Evolutionary conservation across 192 early-diverging fungal species (phyloP).

Genomic region (Kappamyces sp.): DNA sequence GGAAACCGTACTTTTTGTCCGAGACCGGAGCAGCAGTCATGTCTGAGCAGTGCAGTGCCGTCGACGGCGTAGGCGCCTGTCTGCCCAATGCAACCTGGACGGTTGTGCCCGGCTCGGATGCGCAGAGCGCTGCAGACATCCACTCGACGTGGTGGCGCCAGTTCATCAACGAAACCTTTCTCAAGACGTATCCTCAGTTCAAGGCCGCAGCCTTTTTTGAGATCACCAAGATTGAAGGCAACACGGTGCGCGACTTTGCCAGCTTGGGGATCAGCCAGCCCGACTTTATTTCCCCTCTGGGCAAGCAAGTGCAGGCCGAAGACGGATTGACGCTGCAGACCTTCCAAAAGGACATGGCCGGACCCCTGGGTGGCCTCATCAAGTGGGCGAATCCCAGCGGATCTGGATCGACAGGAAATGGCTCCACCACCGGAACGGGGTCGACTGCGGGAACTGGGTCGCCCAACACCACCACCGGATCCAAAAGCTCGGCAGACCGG

Average conservation of each 20-base stretch:
- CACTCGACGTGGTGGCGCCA: conserved; percentile 43
- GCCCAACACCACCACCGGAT: too few species aligned
- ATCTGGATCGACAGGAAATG: too few species aligned
- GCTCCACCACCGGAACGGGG: too few species aligned
- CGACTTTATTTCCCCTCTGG: neutral
- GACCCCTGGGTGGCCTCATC: neutral
- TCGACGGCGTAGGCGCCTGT: conserved; percentile 2
- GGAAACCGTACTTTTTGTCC: conserved; percentile 40
- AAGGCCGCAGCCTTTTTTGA: conserved; percentile 33
- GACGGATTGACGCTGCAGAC: neutral
- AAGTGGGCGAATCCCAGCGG: neutral
- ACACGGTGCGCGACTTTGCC: conserved; percentile 31
- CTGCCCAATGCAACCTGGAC: conserved; percentile 6
- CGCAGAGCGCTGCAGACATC: conserved; percentile 26
- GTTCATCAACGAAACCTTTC: conserved; percentile 24
- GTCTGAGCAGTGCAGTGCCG: too few species aligned
- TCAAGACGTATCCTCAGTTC: conserved; percentile 28
- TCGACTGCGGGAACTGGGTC: too few species aligned
- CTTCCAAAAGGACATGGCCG: neutral
- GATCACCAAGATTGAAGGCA: conserved; percentile 35
- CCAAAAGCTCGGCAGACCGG: too few species aligned
- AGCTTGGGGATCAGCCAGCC: conserved; percentile 15
- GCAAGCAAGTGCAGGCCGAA: neutral
- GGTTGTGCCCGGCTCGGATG: neutral
- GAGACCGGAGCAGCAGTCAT: conserved; percentile 19